Base-by-base conservation (phyloP, 352 stramenopile species). In the Hyaloperonospora arabidopsidis region DNA sequence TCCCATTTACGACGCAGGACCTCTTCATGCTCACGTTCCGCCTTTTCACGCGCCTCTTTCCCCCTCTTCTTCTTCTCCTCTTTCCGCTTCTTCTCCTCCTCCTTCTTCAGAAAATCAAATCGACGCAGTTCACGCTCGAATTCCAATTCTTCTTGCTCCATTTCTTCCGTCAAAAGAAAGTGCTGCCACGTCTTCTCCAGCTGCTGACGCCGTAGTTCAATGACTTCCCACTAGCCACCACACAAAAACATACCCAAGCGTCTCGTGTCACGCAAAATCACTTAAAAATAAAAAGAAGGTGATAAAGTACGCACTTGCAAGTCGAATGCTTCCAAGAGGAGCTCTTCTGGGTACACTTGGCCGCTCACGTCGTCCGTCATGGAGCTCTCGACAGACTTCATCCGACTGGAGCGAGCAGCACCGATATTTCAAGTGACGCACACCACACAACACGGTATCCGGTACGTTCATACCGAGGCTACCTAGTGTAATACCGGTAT, bases 101-200 rank as follows among this genome's bases (percentile, higher is more conserved):
- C 39, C 41, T 64, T 52, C 17, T 71, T 61, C 28, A 66, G 49
- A 5, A 48, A 49, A 41, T 60, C 54, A 1, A 75, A 18, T 38
- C 38, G 58, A 17, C 52, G 61, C 47, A 76, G 12, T 45, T 65
- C 40, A 14, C 40, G 45, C 18, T 69, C 50, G 23, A 86, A 79
- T 29, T 52, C 54, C 21, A 54, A 44, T 54, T 88, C 67, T 50
- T 88, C 72, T 47, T 67, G 14, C 36, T 88, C 75, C 46, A 85
- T 72, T 10, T 75, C 55, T 15, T 84, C 70, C 17, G 68, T 58
- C 51, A 86, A 49, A 34, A 70, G 54, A 32, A 83, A 56, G 32
- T 79, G 74, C 49, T 76, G 63, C 57, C 68, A 84, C 35, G 69
- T 70, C 60, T 86, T 86, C 10, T 57, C 70, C 23, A 89, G 60